Evolutionary conservation across 140 eudicot genomes (phyloP), one percentile per base, ranked within the genome.

Genomic region (Oenanthe javanica): DNA sequence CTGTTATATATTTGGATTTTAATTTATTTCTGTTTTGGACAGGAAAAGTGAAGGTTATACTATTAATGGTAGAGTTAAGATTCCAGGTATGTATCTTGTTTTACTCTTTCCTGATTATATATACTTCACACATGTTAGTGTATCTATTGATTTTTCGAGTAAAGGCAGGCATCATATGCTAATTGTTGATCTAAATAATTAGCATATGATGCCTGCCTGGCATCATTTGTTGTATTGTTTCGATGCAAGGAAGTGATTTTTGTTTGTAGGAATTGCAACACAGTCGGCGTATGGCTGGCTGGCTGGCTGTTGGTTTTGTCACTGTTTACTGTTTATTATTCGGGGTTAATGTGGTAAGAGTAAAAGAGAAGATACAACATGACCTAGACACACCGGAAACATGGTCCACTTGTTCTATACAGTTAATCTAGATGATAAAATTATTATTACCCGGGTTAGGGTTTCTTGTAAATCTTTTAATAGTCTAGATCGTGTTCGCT

Each of bases 61-160:
- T 31, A 86, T 93, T 14, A 91, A 89, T 83, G 98, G 98, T 13
- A 89, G 87, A 71, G 95, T 93, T 3, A 87, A 79, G 85, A 82
- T 93, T 82, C 90, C 98, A 79, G 93, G 98, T 94, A 82, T 67
- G 87, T 46, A 43, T 54, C 2, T 14, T 36, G 40, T 36, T 36
- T 38, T 4, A 9, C 36, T 9, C 45, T 10, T 27, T 66, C 13
- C 19, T 23, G 42, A 1, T 66, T 27, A 3, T 50, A 50, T 50
- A 9, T 50, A 42, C 45, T 42, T 42, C 36, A 42, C 45, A 42
- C 45, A 42, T 42, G 36, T 31, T 31, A 31, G 36, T 4, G 54
- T 49, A 49, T 49, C 15, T 9, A 9, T 49, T 49, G 2, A 11
- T 49, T 9, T 42, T 42, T 2, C 45, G 5, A 42, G 4, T 42